Base-by-base conservation (phyloP, 1,284 basidiomycete genomes). In the Pseudozyma hubeiensis region DNA sequence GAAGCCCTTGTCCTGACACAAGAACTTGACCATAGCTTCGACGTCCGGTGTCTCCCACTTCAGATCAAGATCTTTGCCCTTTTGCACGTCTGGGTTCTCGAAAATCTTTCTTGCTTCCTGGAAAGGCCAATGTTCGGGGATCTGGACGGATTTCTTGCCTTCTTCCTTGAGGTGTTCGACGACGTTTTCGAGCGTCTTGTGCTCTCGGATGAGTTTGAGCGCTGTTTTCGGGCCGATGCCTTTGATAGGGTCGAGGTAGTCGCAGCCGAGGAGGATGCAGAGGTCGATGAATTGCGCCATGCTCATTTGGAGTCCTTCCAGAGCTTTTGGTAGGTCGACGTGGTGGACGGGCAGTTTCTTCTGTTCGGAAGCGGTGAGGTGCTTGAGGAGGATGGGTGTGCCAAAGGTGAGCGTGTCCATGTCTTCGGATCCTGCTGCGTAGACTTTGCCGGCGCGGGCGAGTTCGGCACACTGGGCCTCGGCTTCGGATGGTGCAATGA, bases 331-430 rank as follows among this genome's bases (percentile, higher is more conserved):
- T 3, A 99, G 90, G 74, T 90, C 89, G 67, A 99, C 94, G 82
- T 98, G 94, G 74, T 90, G 92, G 76, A 99, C 98, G n/a, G 97
- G 96, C 78, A 93, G 90, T 85, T 98, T 99, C 85, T 97, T 95
- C 30, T 94, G 94, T 84, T 99, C 97, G n/a, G 93, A 95, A 85
- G 98, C 97, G 7, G 97, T 99, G 54, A 99, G 89, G 85, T 98
- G 96, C 49, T 96, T 93, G 75, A 93, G 91, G 9, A 99, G 88
- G 54, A 97, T 91, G 0, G 96, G 95, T 0, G 96, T 87, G 76
- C 90, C 89, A 87, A 99, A 99, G 0, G 97, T 99, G 45, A 99
- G 89, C 4, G 97, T 99, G 81, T 99, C 97, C 97, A 99, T 99
- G 84, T 99, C 97, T 86, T 99, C 97, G 0, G 94, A 97, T 7